These are phyloP conservation scores for Cornus suecica DNA, from an alignment of 148 eudicot genomes.

Conservation along the genomic window DNA sequence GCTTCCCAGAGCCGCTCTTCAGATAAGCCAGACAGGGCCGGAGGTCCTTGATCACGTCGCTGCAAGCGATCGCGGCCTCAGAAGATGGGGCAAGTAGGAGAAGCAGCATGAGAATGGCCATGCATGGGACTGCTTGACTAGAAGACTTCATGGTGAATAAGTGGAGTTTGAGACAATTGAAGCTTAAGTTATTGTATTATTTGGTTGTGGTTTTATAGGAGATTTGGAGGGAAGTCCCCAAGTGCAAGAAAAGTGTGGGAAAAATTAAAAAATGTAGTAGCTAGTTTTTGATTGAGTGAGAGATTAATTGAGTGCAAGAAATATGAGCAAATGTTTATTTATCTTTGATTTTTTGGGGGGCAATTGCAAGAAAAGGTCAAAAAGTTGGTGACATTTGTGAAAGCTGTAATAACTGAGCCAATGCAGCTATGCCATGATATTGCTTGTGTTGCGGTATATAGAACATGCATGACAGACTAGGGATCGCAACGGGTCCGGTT, in stretches of 20 bases:
- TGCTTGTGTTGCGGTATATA: not conserved
- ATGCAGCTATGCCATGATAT: not conserved
- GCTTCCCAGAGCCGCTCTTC: conserved; percentile 25
- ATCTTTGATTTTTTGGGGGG: not conserved
- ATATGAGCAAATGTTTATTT: not conserved
- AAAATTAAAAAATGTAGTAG: not conserved
- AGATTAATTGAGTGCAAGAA: conserved; percentile 34
- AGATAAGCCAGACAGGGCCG: conserved; percentile 37
- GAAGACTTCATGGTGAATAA: conserved; percentile 21
- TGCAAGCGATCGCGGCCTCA: conserved; percentile 29
- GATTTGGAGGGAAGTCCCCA: not conserved
- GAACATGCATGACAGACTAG: not conserved
- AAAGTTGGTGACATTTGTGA: not conserved
- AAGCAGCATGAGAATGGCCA: conserved; percentile 1
- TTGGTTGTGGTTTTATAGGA: conserved; percentile 19
- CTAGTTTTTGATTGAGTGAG: not conserved
- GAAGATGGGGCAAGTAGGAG: conserved; percentile 23
- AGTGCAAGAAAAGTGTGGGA: conserved; percentile 1
- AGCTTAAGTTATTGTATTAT: not conserved
- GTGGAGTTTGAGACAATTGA: not conserved
- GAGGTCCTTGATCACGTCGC: conserved; percentile 29
- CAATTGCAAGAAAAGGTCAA: not conserved
- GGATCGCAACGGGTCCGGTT: too few species aligned
- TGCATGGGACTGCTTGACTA: not conserved
- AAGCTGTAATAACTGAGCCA: not conserved